Evolutionary conservation across 768 basidiomycete genomes (phyloP), one percentile per base, ranked within the genome.

Genomic region (Rhodotorula paludigena): DNA sequence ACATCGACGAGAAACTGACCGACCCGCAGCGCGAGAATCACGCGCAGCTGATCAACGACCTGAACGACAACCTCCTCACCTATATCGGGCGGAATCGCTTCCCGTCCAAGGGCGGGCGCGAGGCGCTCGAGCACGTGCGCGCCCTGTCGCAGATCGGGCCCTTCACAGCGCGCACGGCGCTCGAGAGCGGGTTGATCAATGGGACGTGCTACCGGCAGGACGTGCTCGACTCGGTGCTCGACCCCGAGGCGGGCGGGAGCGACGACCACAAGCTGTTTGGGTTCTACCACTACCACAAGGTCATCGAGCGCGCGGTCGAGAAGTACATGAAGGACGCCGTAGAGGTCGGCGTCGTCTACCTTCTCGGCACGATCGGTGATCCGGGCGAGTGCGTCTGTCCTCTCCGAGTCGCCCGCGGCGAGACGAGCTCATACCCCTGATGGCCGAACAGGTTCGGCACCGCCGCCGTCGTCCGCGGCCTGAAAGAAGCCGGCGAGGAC

Each of bases 401-500:
- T 32, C 49, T 32, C 10, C n/a, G n/a, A n/a, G n/a, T 42, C 15
- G 35, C 47, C 44, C 59, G 8, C 14, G 25, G 23, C 16, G 11
- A 25, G 25, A 18, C 25, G 25, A 23, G 23, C 39, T 28, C 20
- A 51, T 36, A 0, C 33, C 8, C 6, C 45, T 51, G 12, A 5
- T 15, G 20, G 11, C 28, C 12, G 16, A 2, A 15, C 59, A 65
- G 63, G 48, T 74, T 74, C 49, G 65, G 63, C 5, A 74, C 68
- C 0, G 63, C 71, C 9, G 53, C 71, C 5, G 73, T 75, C 21
- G 67, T 75, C 4, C 60, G 72, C 16, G 76, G 76, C 5, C 60
- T 76, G 33, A 69, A 73, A 35, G 73, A 76, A 61, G 76, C 74
- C 0, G 76, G 67, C 39, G 71, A 74, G 11, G 76, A 76, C 64